Evolutionary conservation across 371 early-diverging fungal genomes (phyloP).

Genomic region (Saksenaea vasiformis): DNA sequence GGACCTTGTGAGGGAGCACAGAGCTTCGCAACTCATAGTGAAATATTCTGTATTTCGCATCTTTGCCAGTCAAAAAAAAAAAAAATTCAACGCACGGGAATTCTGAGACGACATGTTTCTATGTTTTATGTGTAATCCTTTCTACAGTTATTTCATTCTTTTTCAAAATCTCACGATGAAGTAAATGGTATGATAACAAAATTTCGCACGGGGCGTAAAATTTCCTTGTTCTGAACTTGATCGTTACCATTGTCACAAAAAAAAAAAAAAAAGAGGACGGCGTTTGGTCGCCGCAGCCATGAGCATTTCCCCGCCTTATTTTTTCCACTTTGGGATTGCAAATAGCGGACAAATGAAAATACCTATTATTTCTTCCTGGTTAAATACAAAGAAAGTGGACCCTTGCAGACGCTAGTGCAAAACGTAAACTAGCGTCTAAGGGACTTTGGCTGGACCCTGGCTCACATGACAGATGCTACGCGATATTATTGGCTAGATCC

Average conservation of each 20-base stretch:
- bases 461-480: not conserved
- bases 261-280: not conserved
- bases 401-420: not conserved
- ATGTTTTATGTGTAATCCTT: not conserved
- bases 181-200: constrained; percentile 2
- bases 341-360: not conserved
- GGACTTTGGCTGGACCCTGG: constrained; percentile 3
- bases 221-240: not conserved
- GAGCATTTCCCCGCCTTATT: constrained; percentile 5
- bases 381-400: not conserved
- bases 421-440: not conserved
- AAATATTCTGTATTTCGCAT: not conserved
- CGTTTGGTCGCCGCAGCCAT: not conserved
- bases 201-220: not conserved
- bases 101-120: not conserved
- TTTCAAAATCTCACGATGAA: constrained; percentile 2
- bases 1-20: not conserved
- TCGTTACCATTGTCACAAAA: not conserved
- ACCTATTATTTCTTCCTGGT: not conserved
- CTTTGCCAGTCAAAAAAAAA: not conserved
- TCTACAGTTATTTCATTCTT: not conserved
- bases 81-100: not conserved
- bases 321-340: not conserved
- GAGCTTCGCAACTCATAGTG: not conserved
- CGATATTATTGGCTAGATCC: not conserved